Evolutionary conservation across 768 basidiomycete species (phyloP).

Genomic region (Tremella mesenterica): DNA sequence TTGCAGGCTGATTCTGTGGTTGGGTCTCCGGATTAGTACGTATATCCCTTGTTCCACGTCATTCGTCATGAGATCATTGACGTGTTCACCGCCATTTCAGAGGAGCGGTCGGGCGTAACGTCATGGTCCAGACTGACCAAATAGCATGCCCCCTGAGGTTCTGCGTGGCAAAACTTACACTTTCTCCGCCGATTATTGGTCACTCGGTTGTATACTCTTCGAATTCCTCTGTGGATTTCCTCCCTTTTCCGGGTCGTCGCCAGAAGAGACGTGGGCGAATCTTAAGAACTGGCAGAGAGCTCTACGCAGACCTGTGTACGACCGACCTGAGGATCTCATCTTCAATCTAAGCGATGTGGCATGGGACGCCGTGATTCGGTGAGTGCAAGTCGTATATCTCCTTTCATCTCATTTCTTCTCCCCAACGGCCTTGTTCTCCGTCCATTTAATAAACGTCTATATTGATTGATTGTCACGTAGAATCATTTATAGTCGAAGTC

Average conservation of each 20-base stretch:
- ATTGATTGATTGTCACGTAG: too few relatives aligned
- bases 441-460: too few relatives aligned
- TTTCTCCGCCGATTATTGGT: conserved; percentile 97
- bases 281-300: conserved; percentile 95
- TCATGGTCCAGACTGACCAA: background rate
- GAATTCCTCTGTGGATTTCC: conserved; percentile 71
- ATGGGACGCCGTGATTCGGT: conserved; percentile 90
- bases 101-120: background rate
- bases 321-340: conserved; percentile 87
- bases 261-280: conserved; percentile 98
- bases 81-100: too few relatives aligned
- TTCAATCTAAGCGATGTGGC: conserved; percentile 90
- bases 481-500: too few relatives aligned
- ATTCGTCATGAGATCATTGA: too few relatives aligned
- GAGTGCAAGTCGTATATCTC: conserved; percentile 17
- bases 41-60: too few relatives aligned
- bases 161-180: conserved; percentile 89
- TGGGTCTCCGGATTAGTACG: conserved; percentile 92
- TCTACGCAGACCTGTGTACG: conserved; percentile 84
- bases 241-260: conserved; percentile 88
- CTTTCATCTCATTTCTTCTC: background rate
- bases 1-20: conserved; percentile 84
- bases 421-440: too few relatives aligned
- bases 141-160: conserved; percentile 69
- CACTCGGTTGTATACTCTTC: conserved; percentile 93